Base-by-base conservation (phyloP, 2,329 filamentous ascomycete species). In the Scleromitrula shiraiana region DNA sequence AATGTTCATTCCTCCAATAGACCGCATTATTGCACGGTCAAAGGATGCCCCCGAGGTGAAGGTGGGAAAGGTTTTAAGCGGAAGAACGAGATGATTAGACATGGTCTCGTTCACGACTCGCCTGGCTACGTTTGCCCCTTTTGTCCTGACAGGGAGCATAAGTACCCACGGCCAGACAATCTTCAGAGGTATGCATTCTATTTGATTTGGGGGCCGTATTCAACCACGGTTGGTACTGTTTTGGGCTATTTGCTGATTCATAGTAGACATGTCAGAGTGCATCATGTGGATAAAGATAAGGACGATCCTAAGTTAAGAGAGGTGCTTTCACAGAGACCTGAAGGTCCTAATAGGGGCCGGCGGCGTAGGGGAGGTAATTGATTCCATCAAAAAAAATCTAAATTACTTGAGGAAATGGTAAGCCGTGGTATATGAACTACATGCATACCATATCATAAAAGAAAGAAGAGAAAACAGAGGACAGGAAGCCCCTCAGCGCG, bases 91-190 rank as follows among this genome's bases (percentile, higher is more conserved):
- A 83, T 85, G 81, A 84, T 84, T 39, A 68, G 81, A 23, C 81
- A 85, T 61, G 90, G 91, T 1, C 76, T 97, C 3, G 93, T 97
- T 4, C 93, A 98, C 62, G 84, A 89, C 56, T 95, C 88, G 7
- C 93, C 93, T 1, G 91, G 91, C 51, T 98, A 97, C 61, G 82
- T 95, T 24, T 98, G 93, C 65, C 93, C 93, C 0, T 97, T 96
- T 63, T 98, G 93, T 65, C 86, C 88, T 1, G 89, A 95, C 61
- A 77, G 89, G 56, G 89, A 96, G 64, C 91, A 96, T 66, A 90
- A 85, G 63, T 97, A 97, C 65, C 93, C 93, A 5, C 76, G 93
- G 57, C 93, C 93, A 27, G 93, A 98, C 65, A 97, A 97, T 71
- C 70, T 98, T 48, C 91, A 96, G 71, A 82, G 91, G 88, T 94